These are phyloP conservation scores for Solanum habrochaites DNA, from an alignment of 257 asterid genomes.

Conservation along the genomic window DNA sequence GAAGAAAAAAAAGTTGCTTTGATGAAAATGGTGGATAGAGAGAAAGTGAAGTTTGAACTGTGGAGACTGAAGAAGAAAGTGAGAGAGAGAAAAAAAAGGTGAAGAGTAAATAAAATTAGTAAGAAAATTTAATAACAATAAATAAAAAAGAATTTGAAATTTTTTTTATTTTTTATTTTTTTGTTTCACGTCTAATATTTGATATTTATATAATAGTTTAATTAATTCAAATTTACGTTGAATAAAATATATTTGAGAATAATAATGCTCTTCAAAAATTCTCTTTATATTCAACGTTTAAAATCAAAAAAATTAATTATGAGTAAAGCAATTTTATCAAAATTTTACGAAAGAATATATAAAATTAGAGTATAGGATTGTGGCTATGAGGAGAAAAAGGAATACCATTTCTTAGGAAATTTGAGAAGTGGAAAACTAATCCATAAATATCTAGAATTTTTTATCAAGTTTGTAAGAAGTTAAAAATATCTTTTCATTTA, in stretches of 20 bases:
- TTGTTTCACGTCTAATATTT: too few relatives aligned
- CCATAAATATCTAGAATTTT: background rate
- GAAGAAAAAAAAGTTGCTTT: background rate
- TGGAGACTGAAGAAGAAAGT: background rate
- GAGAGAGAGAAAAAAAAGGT: background rate
- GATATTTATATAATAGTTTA: background rate
- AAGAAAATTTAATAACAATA: background rate
- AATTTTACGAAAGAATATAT: background rate
- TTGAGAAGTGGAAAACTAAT: background rate
- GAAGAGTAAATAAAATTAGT: background rate
- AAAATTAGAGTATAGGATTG: background rate
- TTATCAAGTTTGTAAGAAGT: background rate
- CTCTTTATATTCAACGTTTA: too few relatives aligned
- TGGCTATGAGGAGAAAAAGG: background rate
- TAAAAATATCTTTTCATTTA: background rate
- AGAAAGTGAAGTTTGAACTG: background rate
- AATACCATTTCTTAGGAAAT: background rate
- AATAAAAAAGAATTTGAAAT: background rate
- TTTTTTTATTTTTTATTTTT: too few relatives aligned
- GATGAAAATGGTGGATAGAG: background rate
- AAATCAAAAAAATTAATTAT: too few relatives aligned
- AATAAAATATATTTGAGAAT: too few relatives aligned
- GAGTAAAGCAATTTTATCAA: background rate
- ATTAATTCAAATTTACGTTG: too few relatives aligned
- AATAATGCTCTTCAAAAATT: too few relatives aligned